These are phyloP conservation scores for Aspergillus taichungensis DNA, from an alignment of 495 filamentous ascomycete species.

Conservation along the genomic window DNA sequence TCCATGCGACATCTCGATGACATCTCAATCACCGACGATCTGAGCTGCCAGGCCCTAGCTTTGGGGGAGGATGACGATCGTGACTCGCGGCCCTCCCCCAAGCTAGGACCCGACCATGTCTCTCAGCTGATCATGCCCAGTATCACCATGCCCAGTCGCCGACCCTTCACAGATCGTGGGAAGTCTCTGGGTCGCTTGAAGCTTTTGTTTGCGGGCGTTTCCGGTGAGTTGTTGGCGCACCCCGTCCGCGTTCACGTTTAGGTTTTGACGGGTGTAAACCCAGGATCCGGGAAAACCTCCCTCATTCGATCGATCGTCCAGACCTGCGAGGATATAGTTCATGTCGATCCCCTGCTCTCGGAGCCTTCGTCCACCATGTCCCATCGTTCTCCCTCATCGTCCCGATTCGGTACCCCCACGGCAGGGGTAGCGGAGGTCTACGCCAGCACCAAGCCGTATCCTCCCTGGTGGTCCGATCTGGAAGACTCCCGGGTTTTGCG, in stretches of 20 bases:
- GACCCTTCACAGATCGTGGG: constrained; percentile 84
- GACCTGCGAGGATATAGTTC: constrained; percentile 91
- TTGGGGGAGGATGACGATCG: constrained; percentile 40
- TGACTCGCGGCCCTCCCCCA: constrained; percentile 16
- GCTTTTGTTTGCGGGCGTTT: constrained; percentile 74
- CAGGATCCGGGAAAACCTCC: constrained; percentile 74
- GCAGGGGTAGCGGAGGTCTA: constrained; percentile 65
- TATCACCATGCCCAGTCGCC: constrained; percentile 85
- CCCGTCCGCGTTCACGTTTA: too few relatives aligned
- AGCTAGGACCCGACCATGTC: constrained; percentile 36
- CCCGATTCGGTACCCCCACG: constrained; percentile 21
- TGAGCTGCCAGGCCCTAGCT: constrained; percentile 37
- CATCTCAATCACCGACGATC: constrained; percentile 42
- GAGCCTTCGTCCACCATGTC: constrained; percentile 21
- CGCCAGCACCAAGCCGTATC: constrained; percentile 89
- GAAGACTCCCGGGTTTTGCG: constrained; percentile 62
- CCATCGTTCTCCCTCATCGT: constrained; percentile 22
- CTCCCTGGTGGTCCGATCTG: constrained; percentile 88
- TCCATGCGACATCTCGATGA: constrained; percentile 43
- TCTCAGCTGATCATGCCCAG: constrained; percentile 97
- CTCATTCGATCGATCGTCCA: constrained; percentile 91
- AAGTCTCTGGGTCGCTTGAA: constrained; percentile 81
- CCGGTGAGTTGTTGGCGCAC: constrained; percentile 44
- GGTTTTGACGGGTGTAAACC: constrained; percentile 2
- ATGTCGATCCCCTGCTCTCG: constrained; percentile 71